Evolutionary conservation across 2,329 filamentous ascomycete genomes (phyloP).

Genomic region (Akanthomyces uredinophilus): DNA sequence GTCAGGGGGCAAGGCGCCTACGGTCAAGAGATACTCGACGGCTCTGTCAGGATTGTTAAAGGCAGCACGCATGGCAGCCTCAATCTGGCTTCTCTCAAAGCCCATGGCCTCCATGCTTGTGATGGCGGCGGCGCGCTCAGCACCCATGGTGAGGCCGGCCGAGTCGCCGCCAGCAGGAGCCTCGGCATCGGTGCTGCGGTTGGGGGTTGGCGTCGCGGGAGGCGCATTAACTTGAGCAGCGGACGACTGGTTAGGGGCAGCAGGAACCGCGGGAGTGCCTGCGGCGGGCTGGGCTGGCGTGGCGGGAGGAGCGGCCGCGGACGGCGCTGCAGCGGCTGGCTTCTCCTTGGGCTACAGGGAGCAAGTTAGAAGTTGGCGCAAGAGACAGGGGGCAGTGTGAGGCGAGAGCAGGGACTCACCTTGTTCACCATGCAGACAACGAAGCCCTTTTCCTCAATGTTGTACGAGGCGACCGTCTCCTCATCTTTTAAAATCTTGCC

Average conservation of each 20-base stretch:
- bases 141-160: slow-evolving; percentile 72
- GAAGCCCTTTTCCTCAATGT: slow-evolving; percentile 99
- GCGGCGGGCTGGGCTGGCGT: slow-evolving; percentile 52
- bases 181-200: slow-evolving; percentile 50
- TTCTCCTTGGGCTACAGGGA: slow-evolving; percentile 56
- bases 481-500: slow-evolving; percentile 98
- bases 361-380: slow-evolving; percentile 14
- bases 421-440: slow-evolving; percentile 98
- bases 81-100: slow-evolving; percentile 81
- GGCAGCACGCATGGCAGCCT: slow-evolving; percentile 90
- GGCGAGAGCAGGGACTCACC: slow-evolving; percentile 48
- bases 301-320: slow-evolving; percentile 52
- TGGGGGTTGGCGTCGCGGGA: slow-evolving; percentile 42
- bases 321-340: slow-evolving; percentile 52
- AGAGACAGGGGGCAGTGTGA: not conserved
- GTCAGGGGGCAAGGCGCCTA: slow-evolving; percentile 38
- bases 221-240: slow-evolving; percentile 45
- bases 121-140: slow-evolving; percentile 75
- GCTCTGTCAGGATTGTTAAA: slow-evolving; percentile 97
- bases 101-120: slow-evolving; percentile 97
- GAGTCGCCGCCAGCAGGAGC: slow-evolving; percentile 42
- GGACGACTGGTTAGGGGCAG: slow-evolving; percentile 33
- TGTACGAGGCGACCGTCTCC: slow-evolving; percentile 93
- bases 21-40: slow-evolving; percentile 89
- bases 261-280: slow-evolving; percentile 55